Evolutionary conservation across 108 stramenopile genomes (phyloP).

Genomic region (Chaetoceros tenuissimus): DNA sequence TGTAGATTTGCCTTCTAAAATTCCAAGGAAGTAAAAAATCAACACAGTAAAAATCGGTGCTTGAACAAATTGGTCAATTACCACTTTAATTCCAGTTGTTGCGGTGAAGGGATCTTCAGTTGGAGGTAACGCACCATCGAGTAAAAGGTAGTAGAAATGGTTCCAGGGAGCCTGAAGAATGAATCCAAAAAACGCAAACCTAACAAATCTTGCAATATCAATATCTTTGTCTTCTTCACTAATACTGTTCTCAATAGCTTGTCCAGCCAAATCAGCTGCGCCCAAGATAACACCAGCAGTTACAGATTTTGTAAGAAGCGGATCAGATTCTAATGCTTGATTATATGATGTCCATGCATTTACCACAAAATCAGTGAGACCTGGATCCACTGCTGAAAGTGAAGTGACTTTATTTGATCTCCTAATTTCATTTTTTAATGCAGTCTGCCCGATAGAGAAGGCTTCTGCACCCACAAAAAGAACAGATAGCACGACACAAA

Average conservation of each 20-base stretch:
- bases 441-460: no score
- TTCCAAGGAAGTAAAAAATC: constrained; percentile 81
- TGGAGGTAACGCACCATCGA: constrained; percentile 86
- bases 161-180: constrained; percentile 90
- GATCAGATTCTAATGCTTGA: constrained; percentile 43
- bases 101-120: constrained; percentile 77
- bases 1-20: constrained; percentile 69
- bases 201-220: constrained; percentile 52
- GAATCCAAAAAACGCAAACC: constrained; percentile 86
- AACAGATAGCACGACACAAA: no score
- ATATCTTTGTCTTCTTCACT: neutral
- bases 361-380: neutral
- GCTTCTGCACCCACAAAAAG: no score
- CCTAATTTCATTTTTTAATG: no score
- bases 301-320: constrained; percentile 63
- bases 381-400: neutral
- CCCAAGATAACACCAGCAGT: constrained; percentile 84
- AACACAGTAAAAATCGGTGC: constrained; percentile 89
- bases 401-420: neutral
- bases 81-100: constrained; percentile 75
- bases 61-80: constrained; percentile 92
- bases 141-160: constrained; percentile 80
- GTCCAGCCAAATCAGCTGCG: constrained; percentile 78
- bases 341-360: constrained; percentile 63
- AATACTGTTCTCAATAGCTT: constrained; percentile 42